Base-by-base conservation (phyloP, 2,329 filamentous ascomycete species). In the Penicillium sp. region DNA sequence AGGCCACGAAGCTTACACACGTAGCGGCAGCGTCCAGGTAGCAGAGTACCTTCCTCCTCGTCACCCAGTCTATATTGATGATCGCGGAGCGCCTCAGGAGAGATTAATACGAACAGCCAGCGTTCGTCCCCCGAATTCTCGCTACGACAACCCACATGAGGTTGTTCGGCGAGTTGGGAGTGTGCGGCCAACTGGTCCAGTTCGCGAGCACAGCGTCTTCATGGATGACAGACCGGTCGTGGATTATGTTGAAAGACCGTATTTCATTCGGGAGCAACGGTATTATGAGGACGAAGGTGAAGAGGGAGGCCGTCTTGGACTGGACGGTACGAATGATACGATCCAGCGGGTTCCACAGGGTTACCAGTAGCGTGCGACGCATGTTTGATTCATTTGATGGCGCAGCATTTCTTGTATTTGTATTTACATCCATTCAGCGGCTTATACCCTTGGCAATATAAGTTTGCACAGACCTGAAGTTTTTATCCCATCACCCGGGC, bases 11-110 rank as follows among this genome's bases (percentile, higher is more conserved):
- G 57, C 67, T 25, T 62, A 64, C 37, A 59, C 66, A 27, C 70
- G 71, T 46, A 65, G 66, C 45, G 64, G 63, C 49, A 74, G 72
- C 53, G 72, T 73, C 11, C 69, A 72, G 53, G 60, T 75, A 13
- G 58, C 69, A 37, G 72, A 75, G 39, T 75, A 74, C 48, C 52
- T 68, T 25, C 54, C 63, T 16, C 65, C 64, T 28, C 66, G 66
- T 13, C 70, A 61, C 33, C 54, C 64, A 19, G 60, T 69, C 7
- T 75, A 74, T 44, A 69, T 85, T 36, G 89, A 90, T 59, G 88
- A 92, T 62, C 80, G 85, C 70, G 54, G 80, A 76, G 31, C 80
- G 76, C 71, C 78, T 3, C 72, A 77, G 30, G 80, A 83, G 49
- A 81, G 82, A 54, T 62, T 79, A 35, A 61, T 78, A 35, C 74